Evolutionary conservation across 2,329 filamentous ascomycete genomes (phyloP).

Genomic region (Fusarium concolor): DNA sequence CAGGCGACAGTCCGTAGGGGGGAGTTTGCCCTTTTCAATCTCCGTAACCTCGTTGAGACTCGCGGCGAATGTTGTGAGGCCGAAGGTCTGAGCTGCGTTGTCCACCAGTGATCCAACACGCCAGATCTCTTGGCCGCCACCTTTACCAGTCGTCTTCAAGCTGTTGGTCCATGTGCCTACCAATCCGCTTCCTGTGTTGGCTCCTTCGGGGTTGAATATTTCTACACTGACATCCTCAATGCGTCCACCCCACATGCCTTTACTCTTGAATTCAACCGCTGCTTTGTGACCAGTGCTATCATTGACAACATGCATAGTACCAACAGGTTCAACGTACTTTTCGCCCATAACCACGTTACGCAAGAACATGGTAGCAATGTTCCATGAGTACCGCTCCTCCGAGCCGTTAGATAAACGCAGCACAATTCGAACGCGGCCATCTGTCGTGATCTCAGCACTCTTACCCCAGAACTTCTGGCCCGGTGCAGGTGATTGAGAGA

Average conservation of each 20-base stretch:
- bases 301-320: slow-evolving; percentile 86
- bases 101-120: slow-evolving; percentile 80
- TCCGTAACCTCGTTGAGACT: slow-evolving; percentile 87
- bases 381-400: slow-evolving; percentile 91
- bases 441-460: slow-evolving; percentile 91
- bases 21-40: slow-evolving; percentile 79
- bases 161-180: slow-evolving; percentile 86
- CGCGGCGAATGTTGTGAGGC: slow-evolving; percentile 88
- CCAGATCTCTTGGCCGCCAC: slow-evolving; percentile 79
- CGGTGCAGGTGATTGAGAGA: slow-evolving; percentile 87
- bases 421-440: slow-evolving; percentile 83
- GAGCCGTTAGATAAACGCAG: slow-evolving; percentile 73
- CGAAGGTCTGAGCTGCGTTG: slow-evolving; percentile 83
- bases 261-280: slow-evolving; percentile 89
- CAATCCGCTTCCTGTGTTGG: slow-evolving; percentile 74
- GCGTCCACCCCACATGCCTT: slow-evolving; percentile 96
- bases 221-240: slow-evolving; percentile 89
- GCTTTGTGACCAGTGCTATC: slow-evolving; percentile 87
- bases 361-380: slow-evolving; percentile 86
- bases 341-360: slow-evolving; percentile 97
- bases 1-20: slow-evolving; percentile 84
- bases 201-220: slow-evolving; percentile 74
- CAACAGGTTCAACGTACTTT: slow-evolving; percentile 96
- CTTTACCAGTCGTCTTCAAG: slow-evolving; percentile 73
- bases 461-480: slow-evolving; percentile 99